phyloP scores from a whole-genome alignment of 2,329 filamentous ascomycete genomes.

The Aureobasidium subglaciale region DNA sequence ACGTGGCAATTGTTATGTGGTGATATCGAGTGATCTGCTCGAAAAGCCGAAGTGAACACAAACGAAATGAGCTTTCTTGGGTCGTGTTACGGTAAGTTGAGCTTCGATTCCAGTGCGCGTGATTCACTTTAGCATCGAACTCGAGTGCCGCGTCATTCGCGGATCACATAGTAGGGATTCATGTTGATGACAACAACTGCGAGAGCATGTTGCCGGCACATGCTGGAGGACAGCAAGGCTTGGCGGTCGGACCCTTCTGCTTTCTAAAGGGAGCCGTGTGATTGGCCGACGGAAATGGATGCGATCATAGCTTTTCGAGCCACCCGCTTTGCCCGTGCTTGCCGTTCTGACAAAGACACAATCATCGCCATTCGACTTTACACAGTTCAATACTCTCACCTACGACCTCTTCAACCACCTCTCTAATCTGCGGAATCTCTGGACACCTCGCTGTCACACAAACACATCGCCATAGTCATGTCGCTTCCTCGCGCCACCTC shows the following conservation, averaged over 20 bases:
- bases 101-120: no score
- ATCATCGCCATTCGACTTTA: neutral
- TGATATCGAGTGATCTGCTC: no score
- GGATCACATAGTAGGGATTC: no score
- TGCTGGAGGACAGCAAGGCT: no score
- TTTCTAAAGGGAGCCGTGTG: neutral
- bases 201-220: no score
- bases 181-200: no score
- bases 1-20: no score
- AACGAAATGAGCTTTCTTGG: no score
- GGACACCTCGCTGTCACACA: neutral
- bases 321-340: neutral
- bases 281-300: neutral
- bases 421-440: neutral
- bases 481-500: conserved; percentile 4
- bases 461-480: conserved; percentile 22
- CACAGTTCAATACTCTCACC: neutral
- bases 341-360: conserved; percentile 8
- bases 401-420: neutral
- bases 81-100: no score
- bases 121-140: no score
- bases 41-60: no score
- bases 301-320: conserved; percentile 8
- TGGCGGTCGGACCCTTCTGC: neutral
- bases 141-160: no score